Conservation (phyloP, 2,329 filamentous ascomycete genomes). For the Coccinonectria pachysandricola region DNA sequence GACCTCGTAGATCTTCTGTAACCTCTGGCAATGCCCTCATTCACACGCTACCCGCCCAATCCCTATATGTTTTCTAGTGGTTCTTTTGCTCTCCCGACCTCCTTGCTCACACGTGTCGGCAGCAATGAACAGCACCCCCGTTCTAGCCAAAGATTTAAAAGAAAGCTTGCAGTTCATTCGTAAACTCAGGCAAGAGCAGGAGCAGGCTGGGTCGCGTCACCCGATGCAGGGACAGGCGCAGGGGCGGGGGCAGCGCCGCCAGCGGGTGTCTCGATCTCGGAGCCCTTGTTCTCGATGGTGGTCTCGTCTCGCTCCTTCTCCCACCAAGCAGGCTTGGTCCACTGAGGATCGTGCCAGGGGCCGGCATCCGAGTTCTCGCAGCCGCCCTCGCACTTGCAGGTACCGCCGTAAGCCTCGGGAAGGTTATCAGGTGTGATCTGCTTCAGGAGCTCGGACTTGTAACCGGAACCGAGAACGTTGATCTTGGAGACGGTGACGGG, state of each 20-base stretch:
- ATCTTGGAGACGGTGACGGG: slow-evolving; percentile 97
- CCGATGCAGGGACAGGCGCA: slow-evolving; percentile 22
- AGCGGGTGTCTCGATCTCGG: slow-evolving; percentile 24
- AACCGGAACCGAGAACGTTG: slow-evolving; percentile 70
- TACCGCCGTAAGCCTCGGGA: slow-evolving; percentile 75
- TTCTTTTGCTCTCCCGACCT: no score
- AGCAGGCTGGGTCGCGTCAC: slow-evolving; percentile 25
- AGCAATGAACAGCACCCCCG: no score
- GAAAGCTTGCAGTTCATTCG: slow-evolving; percentile 8
- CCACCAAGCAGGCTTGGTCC: slow-evolving; percentile 55
- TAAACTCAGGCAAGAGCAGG: slow-evolving; percentile 27
- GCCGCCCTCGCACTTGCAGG: slow-evolving; percentile 70
- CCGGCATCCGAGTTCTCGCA: slow-evolving; percentile 83
- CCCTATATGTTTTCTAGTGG: no score
- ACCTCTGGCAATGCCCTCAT: no score
- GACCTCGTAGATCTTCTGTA: no score
- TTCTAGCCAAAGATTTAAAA: slow-evolving; percentile 1
- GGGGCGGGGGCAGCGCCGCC: slow-evolving; percentile 20
- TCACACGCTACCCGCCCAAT: no score
- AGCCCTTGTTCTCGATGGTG: slow-evolving; percentile 31
- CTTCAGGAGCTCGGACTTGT: slow-evolving; percentile 71
- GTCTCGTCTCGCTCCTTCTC: slow-evolving; percentile 35
- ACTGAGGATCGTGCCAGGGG: slow-evolving; percentile 72
- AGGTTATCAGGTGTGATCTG: slow-evolving; percentile 88
- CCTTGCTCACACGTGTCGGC: no score